Percentiles rank a stretch among this genome's conserved stretches.
These are phyloP conservation scores for Acer yangbiense DNA, from an alignment of 345 rosid genomes.

Conservation along the genomic window DNA sequence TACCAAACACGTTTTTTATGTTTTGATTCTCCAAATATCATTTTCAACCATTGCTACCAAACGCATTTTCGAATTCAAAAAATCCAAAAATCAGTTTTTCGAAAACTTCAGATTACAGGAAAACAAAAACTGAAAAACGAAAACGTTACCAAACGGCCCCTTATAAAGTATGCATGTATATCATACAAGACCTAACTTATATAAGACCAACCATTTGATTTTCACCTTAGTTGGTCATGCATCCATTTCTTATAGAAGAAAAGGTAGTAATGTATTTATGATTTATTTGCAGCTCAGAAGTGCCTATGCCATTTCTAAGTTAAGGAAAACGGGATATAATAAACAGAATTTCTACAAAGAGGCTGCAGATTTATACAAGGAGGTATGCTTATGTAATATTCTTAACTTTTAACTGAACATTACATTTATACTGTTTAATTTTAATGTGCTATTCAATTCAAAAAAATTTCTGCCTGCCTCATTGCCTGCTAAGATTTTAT, in stretches of 20 bases:
- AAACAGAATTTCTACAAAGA: slow-evolving; percentile 74
- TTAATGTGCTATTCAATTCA: neutral
- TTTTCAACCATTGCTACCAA: too few species aligned
- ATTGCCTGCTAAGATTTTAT: neutral
- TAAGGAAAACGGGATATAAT: slow-evolving; percentile 86
- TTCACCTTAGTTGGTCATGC: slow-evolving; percentile 3
- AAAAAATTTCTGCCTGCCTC: neutral
- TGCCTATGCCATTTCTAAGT: slow-evolving; percentile 80
- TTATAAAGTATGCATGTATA: neutral
- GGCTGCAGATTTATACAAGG: slow-evolving; percentile 73
- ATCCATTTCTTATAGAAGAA: neutral
- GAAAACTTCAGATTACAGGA: too few species aligned
- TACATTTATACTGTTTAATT: neutral
- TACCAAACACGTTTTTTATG: too few species aligned
- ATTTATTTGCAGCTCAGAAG: slow-evolving; percentile 66
- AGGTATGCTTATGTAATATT: slow-evolving; percentile 45
- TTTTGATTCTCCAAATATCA: too few species aligned
- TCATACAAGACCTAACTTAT: neutral
- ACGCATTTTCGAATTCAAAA: too few species aligned
- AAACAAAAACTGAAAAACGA: too few species aligned
- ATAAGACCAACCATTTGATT: neutral
- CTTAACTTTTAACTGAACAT: neutral
- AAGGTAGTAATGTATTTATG: neutral
- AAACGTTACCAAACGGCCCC: too few species aligned
- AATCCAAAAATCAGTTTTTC: too few species aligned